Evolutionary conservation across 2,329 filamentous ascomycete species (phyloP).

Genomic region (Colletotrichum sp.): DNA sequence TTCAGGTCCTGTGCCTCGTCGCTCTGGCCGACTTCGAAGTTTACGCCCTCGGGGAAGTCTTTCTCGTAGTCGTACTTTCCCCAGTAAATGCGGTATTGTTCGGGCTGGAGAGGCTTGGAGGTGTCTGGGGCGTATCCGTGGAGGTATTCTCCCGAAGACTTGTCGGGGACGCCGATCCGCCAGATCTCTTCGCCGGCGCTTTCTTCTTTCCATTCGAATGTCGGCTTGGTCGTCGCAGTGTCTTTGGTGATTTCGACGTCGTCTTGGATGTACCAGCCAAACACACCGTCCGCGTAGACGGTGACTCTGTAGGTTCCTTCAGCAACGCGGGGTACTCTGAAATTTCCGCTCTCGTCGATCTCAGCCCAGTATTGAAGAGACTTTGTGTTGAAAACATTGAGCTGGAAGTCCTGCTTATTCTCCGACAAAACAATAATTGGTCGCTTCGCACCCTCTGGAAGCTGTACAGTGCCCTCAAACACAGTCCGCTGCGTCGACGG

Average conservation of each 20-base stretch:
- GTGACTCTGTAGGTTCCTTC: conserved; percentile 66
- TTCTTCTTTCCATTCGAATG: conserved; percentile 57
- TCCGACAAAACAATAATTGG: conserved; percentile 59
- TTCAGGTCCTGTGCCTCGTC: conserved; percentile 58
- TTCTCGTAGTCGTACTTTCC: conserved; percentile 61
- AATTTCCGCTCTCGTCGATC: conserved; percentile 50
- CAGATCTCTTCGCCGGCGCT: conserved; percentile 63
- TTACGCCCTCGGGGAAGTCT: conserved; percentile 65
- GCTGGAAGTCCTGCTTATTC: conserved; percentile 36
- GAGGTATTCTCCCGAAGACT: conserved; percentile 63
- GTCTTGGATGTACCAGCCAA: conserved; percentile 64
- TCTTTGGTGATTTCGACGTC: conserved; percentile 49
- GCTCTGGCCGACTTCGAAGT: conserved; percentile 60
- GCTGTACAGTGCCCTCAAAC: conserved; percentile 52
- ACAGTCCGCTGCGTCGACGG: conserved; percentile 54
- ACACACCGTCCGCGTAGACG: conserved; percentile 65
- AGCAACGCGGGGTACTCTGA: conserved; percentile 59
- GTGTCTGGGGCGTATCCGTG: conserved; percentile 59
- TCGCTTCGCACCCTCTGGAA: conserved; percentile 55
- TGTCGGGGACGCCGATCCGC: conserved; percentile 67
- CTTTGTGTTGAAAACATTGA: conserved; percentile 54
- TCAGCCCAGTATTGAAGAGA: conserved; percentile 69
- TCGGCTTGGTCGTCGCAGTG: conserved; percentile 32
- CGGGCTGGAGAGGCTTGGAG: conserved; percentile 54
- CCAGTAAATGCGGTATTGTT: conserved; percentile 68